Conservation (phyloP, 1,284 basidiomycete species). For the Flammula alnicola region DNA sequence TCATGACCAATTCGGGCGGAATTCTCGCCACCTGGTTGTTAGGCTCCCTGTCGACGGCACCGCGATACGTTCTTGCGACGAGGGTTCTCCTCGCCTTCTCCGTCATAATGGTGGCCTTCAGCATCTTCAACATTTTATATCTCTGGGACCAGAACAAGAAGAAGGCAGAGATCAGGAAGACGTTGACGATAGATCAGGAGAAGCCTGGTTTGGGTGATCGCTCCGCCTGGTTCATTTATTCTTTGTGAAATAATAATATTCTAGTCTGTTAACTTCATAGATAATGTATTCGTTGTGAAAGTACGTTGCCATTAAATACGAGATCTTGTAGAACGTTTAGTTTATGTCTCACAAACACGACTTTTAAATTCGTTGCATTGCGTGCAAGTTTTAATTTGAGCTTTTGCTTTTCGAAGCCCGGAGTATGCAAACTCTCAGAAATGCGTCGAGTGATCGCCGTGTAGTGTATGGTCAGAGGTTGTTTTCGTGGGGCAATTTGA, state of each 20-base stretch:
- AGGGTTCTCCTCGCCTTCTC: conserved; percentile 42
- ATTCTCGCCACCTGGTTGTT: conserved; percentile 51
- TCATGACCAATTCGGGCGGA: conserved; percentile 59
- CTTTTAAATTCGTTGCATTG: too few relatives aligned
- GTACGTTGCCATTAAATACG: too few relatives aligned
- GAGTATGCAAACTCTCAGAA: too few relatives aligned
- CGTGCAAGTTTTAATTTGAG: too few relatives aligned
- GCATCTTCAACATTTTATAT: conserved; percentile 35
- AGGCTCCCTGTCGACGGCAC: conserved; percentile 45
- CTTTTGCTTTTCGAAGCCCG: too few relatives aligned
- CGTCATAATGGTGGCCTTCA: conserved; percentile 36
- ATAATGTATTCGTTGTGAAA: too few relatives aligned
- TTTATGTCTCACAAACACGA: too few relatives aligned
- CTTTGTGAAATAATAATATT: conserved; percentile 20
- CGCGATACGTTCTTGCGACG: conserved; percentile 46
- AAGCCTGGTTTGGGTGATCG: conserved; percentile 38
- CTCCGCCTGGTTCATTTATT: conserved; percentile 45
- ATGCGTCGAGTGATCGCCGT: too few relatives aligned
- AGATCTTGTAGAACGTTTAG: too few relatives aligned
- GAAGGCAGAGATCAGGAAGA: conserved; percentile 32
- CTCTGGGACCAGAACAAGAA: conserved; percentile 39
- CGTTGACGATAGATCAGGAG: conserved; percentile 26
- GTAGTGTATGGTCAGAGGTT: too few relatives aligned
- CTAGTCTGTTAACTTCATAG: background rate
- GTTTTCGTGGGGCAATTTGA: too few relatives aligned